Conservation (phyloP, 345 rosid genomes). For the Punica granatum region DNA sequence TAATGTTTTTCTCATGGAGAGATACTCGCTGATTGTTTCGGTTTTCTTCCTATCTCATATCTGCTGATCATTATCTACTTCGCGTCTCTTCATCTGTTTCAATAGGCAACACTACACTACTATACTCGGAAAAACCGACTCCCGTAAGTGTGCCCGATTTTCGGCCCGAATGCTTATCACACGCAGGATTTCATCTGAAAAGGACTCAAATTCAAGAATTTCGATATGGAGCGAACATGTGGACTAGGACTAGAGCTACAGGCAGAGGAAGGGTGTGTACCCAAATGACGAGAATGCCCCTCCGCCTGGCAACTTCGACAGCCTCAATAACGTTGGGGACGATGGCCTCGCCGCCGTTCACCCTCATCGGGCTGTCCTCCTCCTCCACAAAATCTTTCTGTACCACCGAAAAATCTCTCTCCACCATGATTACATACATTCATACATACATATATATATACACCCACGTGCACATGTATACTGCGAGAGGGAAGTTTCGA, state of each 20-base stretch:
- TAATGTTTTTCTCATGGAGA: background rate
- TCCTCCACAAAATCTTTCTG: constrained; percentile 68
- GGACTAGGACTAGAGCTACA: too few relatives aligned
- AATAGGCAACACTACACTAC: background rate
- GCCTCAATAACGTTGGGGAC: constrained; percentile 60
- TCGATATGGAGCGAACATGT: too few relatives aligned
- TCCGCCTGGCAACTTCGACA: constrained; percentile 66
- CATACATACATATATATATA: background rate
- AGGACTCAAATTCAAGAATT: background rate
- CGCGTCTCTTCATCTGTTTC: background rate
- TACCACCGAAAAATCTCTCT: constrained; percentile 8
- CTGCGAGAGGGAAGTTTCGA: background rate
- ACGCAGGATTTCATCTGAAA: background rate
- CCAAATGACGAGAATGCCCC: constrained; percentile 72
- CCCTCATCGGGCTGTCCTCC: constrained; percentile 36
- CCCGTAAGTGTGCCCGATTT: background rate
- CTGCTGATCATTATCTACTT: background rate
- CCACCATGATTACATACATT: too few relatives aligned
- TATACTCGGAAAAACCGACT: background rate
- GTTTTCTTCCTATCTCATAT: background rate
- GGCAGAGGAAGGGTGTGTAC: too few relatives aligned
- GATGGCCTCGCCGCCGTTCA: constrained; percentile 60
- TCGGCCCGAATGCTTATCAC: background rate
- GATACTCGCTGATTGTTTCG: background rate
- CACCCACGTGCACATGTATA: too few relatives aligned